phyloP scores from a whole-genome alignment of 805 yeast species.

The Ogataea philodendri region DNA sequence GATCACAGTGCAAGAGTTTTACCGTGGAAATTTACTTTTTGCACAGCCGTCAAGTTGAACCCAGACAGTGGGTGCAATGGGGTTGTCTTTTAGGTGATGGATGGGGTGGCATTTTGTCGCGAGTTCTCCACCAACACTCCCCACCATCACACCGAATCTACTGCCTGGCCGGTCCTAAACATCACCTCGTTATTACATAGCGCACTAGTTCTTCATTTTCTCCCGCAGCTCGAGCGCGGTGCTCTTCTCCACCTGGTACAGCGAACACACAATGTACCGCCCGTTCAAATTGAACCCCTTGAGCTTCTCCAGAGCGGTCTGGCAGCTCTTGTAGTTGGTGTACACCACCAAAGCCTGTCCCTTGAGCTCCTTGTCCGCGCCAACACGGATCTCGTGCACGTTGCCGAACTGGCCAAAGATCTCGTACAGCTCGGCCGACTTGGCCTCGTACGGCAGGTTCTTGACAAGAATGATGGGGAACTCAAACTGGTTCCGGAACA shows the following conservation, averaged over 20 bases:
- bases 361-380: slow-evolving; percentile 36
- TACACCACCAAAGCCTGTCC: slow-evolving; percentile 59
- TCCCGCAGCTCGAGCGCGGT: slow-evolving; percentile 25
- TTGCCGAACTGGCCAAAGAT: slow-evolving; percentile 56
- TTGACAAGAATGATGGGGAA: slow-evolving; percentile 47
- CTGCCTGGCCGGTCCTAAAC: too few species aligned
- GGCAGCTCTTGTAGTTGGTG: slow-evolving; percentile 46
- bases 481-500: slow-evolving; percentile 23
- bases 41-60: too few species aligned
- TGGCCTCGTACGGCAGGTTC: slow-evolving; percentile 54
- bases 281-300: slow-evolving; percentile 61
- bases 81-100: too few species aligned
- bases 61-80: too few species aligned
- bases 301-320: slow-evolving; percentile 50
- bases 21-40: too few species aligned
- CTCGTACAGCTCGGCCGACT: slow-evolving; percentile 46
- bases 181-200: too few species aligned
- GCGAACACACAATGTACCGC: slow-evolving; percentile 52
- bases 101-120: too few species aligned
- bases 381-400: slow-evolving; percentile 51
- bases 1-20: too few species aligned
- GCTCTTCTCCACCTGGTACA: slow-evolving; percentile 44
- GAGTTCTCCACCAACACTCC: too few species aligned
- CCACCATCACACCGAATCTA: too few species aligned
- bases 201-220: slow-evolving; percentile 2